Base-by-base conservation (phyloP, 169 alveolate genomes). In the Cryptosporidium canis region DNA sequence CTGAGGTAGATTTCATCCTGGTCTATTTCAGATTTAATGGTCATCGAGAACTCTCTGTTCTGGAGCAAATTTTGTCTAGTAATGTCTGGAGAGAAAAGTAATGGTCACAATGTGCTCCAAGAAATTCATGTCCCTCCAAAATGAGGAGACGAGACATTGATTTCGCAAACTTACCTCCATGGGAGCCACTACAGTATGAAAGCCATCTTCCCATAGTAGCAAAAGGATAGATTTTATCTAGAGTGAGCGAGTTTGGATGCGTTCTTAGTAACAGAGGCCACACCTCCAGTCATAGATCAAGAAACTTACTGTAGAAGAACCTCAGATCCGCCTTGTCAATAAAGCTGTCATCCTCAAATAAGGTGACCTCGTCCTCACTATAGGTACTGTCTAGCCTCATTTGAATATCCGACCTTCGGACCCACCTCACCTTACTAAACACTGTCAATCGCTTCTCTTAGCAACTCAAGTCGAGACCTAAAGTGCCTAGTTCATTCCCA, bases 1-100 rank as follows among this genome's bases (percentile, higher is more conserved):
- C 98, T 72, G 48, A 92, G 85, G 91, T 94, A 96, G 41, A 94
- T 92, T 66, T 94, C 97, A 43, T 93, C 94, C 90, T 77, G 72
- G 31, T 48, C 71, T 8, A 77, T 63, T 9, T 77, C 72, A 56
- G 87, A 77, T 39, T 58, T 77, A 21, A 77, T 27, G 21, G 87
- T 77, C 77, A 77, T 77, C 7, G 87, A 77, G 44, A 77, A 77
- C n/a, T 77, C 87, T 3, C 87, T 35, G n/a, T 77, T 77, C 37
- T 39, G 87, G 16, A 77, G 35, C 45, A 77, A 58, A 33, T 61
- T 55, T n/a, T 39, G 14, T 24, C 39, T 58, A 1, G 61, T 21
- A 58, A 5, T 35, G 14, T 61, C 87, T 77, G 39, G 29, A 33
- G 29, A 5, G n/a, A 14, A 5, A 29, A 39, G 21, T 6, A 55